Evolutionary conservation across 257 asterid species (phyloP).

Genomic region (Nicotiana noctiflora): DNA sequence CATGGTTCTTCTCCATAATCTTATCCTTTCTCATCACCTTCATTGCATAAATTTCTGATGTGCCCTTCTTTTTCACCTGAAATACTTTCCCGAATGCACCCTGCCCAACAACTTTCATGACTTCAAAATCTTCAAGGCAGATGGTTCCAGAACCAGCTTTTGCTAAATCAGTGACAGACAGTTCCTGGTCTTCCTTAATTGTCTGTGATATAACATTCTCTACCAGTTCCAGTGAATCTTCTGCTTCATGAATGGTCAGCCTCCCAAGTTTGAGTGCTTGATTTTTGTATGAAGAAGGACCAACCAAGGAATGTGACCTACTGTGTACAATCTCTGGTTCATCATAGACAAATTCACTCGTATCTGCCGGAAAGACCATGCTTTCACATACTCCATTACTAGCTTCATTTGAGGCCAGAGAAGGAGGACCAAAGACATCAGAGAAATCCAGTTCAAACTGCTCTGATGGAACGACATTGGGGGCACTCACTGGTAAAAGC

Average conservation of each 20-base stretch:
- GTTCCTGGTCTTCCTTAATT: conserved; percentile 29
- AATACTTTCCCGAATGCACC: conserved; percentile 69
- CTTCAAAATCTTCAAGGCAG: conserved; percentile 51
- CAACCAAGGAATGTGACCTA: conserved; percentile 62
- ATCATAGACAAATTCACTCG: conserved; percentile 44
- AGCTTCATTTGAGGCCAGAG: conserved; percentile 29
- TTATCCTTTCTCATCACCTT: conserved; percentile 75
- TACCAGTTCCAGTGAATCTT: conserved; percentile 31
- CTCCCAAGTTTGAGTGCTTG: conserved; percentile 45
- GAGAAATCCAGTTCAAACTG: conserved; percentile 28
- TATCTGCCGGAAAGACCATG: conserved; percentile 14
- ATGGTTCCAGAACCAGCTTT: conserved; percentile 22
- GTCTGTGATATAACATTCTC: conserved; percentile 25
- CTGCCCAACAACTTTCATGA: conserved; percentile 56
- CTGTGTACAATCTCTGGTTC: conserved; percentile 53
- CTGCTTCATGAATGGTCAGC: conserved; percentile 50
- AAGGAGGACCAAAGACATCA: conserved; percentile 36
- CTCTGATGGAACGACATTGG: conserved; percentile 12
- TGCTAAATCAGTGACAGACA: conserved; percentile 15
- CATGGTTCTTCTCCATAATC: conserved; percentile 63
- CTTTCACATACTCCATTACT: conserved; percentile 22
- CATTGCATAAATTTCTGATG: conserved; percentile 59
- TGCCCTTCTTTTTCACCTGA: conserved; percentile 50
- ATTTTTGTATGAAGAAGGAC: conserved; percentile 47
- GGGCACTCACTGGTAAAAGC: conserved; percentile 14